Conservation (phyloP, 257 asterid genomes). For the Eucommia ulmoides region DNA sequence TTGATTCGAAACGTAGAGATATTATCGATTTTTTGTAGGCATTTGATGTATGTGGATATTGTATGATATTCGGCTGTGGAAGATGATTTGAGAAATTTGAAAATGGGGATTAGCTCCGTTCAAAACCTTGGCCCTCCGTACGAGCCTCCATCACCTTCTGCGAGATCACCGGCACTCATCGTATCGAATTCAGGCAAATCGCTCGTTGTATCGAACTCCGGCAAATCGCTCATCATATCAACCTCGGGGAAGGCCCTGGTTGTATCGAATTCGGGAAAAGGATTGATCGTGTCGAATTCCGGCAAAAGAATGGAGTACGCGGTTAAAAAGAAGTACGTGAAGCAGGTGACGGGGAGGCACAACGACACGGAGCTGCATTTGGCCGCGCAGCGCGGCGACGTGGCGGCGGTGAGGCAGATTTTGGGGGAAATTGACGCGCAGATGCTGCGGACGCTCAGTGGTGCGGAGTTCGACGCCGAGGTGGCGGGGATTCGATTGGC, state of each 20-base stretch:
- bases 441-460: slow-evolving; percentile 37
- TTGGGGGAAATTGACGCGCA: slow-evolving; percentile 60
- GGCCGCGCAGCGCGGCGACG: slow-evolving; percentile 78
- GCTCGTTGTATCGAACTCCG: slow-evolving; percentile 30
- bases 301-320: slow-evolving; percentile 36
- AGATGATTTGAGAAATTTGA: slow-evolving; percentile 30
- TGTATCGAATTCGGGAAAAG: slow-evolving; percentile 51
- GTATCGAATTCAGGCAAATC: slow-evolving; percentile 35
- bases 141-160: slow-evolving; percentile 42
- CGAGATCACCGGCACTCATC: slow-evolving; percentile 42
- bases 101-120: slow-evolving; percentile 20
- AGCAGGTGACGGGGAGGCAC: slow-evolving; percentile 86
- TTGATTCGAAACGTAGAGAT: too few relatives aligned
- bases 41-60: too few relatives aligned
- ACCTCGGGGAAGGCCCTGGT: slow-evolving; percentile 51
- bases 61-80: neutral
- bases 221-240: slow-evolving; percentile 33
- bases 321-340: slow-evolving; percentile 60
- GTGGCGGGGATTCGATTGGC: slow-evolving; percentile 41
- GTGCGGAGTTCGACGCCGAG: slow-evolving; percentile 49
- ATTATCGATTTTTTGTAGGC: too few relatives aligned
- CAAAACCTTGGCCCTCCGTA: slow-evolving; percentile 10
- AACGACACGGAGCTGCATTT: slow-evolving; percentile 83
- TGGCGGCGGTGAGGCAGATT: slow-evolving; percentile 52
- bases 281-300: slow-evolving; percentile 33